Base-by-base conservation (phyloP, 2,329 filamentous ascomycete species). In the Dactylellina haptotyla region DNA sequence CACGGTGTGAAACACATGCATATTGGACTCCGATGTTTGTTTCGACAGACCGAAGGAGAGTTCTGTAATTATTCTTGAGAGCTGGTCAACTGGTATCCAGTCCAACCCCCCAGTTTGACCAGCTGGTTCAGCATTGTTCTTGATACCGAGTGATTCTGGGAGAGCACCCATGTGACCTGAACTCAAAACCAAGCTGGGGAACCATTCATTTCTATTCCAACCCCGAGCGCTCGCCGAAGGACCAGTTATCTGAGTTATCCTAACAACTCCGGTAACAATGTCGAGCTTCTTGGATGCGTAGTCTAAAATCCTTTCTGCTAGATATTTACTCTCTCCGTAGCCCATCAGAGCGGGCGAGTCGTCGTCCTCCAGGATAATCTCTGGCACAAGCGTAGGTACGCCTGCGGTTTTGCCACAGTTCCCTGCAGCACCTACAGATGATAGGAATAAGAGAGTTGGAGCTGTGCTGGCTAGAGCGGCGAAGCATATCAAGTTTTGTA, bases 181-280 rank as follows among this genome's bases (percentile, higher is more conserved):
- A 0, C 83, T 84, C 77, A 86, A 86, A 57, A 85, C 76, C 20
- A 87, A 64, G 71, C 85, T 85, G 0, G 80, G 76, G 10, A 87
- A 78, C 71, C 87, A 84, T 76, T 87, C 85, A 26, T 81, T 80
- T 0, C 82, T 79, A 74, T 87, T 87, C 86, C 86, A 88, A 75
- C 83, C 84, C 0, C 85, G 85, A 18, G 48, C 14, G 61, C 79
- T 85, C 0, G 64, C 80, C 2, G 76, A 82, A 0, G 82, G 84
- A 0, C 86, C 86, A 0, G 85, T 80, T 41, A 88, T 84, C 77
- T 88, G 86, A 0, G 84, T 86, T 0, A 83, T 79, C 0, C 85
- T 81, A 0, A 84, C 82, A 0, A 77, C 78, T 79, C 82, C 83
- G 0, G 83, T 72, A 14, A 80, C 81, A 79, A 87, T 85, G 0